Percentiles rank a stretch among this genome's conserved stretches.
Evolutionary conservation across 768 basidiomycete species (phyloP).

Genomic region (Cubamyces lactineus): DNA sequence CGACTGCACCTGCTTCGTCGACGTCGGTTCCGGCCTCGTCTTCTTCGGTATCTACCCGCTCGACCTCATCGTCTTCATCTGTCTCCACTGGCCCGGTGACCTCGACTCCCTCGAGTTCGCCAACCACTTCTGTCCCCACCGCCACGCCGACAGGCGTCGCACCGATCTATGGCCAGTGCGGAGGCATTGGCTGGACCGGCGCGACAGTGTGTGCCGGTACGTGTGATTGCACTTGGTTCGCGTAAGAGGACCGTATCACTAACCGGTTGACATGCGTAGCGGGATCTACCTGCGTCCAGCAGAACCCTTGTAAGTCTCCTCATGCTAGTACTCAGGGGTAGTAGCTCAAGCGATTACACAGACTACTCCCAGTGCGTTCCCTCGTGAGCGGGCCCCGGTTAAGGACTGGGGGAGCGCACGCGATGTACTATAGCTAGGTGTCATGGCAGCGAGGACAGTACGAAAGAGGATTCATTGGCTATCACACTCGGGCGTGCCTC

Average conservation of each 20-base stretch:
- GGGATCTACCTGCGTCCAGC: slow-evolving; percentile 39
- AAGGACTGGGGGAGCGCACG: no score
- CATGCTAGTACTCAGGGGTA: not conserved
- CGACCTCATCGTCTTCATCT: slow-evolving; percentile 1
- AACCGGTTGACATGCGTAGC: not conserved
- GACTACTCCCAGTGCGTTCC: slow-evolving; percentile 53
- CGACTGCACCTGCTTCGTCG: slow-evolving; percentile 25
- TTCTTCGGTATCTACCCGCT: not conserved
- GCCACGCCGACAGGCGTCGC: slow-evolving; percentile 28
- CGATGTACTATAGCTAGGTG: no score
- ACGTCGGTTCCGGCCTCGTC: slow-evolving; percentile 11
- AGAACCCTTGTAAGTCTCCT: slow-evolving; percentile 44
- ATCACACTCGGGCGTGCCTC: slow-evolving; percentile 21
- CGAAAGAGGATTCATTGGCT: not conserved
- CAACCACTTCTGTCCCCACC: slow-evolving; percentile 11
- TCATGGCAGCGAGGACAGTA: not conserved
- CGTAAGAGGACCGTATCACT: not conserved
- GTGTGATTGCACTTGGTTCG: not conserved
- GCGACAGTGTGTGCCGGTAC: slow-evolving; percentile 40
- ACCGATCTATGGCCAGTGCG: slow-evolving; percentile 47
- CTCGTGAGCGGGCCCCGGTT: not conserved
- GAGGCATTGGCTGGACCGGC: slow-evolving; percentile 49
- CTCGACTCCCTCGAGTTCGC: slow-evolving; percentile 28
- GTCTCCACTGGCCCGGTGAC: slow-evolving; percentile 34
- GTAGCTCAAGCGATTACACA: slow-evolving; percentile 22